A percentile compares a stretch with the other conserved stretches of the same genome.
Evolutionary conservation across 2,329 filamentous ascomycete genomes (phyloP).

Genomic region (Metarhizium humberi): DNA sequence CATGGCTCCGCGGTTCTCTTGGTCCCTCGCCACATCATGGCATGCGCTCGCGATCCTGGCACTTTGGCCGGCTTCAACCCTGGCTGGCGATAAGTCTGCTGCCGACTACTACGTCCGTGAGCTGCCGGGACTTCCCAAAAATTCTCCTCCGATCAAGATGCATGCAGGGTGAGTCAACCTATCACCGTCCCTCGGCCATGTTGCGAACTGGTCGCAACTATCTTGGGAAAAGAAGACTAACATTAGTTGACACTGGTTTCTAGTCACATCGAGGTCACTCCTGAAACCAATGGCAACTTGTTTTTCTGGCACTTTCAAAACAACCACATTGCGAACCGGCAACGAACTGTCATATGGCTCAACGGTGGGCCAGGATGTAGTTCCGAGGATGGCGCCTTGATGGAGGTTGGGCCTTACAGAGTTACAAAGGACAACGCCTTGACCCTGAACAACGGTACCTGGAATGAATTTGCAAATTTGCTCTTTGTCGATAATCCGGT

Average conservation of each 20-base stretch:
- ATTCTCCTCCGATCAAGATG: slow-evolving; percentile 78
- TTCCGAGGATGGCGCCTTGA: slow-evolving; percentile 92
- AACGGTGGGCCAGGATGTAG: slow-evolving; percentile 97
- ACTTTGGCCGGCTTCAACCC: slow-evolving; percentile 29
- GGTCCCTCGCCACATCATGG: slow-evolving; percentile 1
- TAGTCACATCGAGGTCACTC: slow-evolving; percentile 85
- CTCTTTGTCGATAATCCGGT: slow-evolving; percentile 97
- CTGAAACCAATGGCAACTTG: slow-evolving; percentile 79
- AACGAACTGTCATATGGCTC: slow-evolving; percentile 90
- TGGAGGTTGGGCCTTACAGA: slow-evolving; percentile 92
- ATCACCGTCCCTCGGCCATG: not conserved
- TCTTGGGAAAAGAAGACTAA: not conserved
- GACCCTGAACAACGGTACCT: slow-evolving; percentile 82
- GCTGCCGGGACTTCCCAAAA: slow-evolving; percentile 71
- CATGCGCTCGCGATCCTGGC: slow-evolving; percentile 26
- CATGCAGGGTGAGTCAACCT: slow-evolving; percentile 73
- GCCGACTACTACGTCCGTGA: slow-evolving; percentile 85
- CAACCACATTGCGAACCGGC: slow-evolving; percentile 82
- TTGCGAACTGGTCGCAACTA: slow-evolving; percentile 11
- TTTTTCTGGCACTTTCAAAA: slow-evolving; percentile 99
- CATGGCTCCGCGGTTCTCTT: slow-evolving; percentile 5
- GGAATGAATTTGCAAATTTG: slow-evolving; percentile 96
- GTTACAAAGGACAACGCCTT: slow-evolving; percentile 66
- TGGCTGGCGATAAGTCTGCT: slow-evolving; percentile 21
- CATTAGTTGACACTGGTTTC: slow-evolving; percentile 5